Evolutionary conservation across 1,284 basidiomycete species (phyloP).

Genomic region (Malassezia yamatoensis): DNA sequence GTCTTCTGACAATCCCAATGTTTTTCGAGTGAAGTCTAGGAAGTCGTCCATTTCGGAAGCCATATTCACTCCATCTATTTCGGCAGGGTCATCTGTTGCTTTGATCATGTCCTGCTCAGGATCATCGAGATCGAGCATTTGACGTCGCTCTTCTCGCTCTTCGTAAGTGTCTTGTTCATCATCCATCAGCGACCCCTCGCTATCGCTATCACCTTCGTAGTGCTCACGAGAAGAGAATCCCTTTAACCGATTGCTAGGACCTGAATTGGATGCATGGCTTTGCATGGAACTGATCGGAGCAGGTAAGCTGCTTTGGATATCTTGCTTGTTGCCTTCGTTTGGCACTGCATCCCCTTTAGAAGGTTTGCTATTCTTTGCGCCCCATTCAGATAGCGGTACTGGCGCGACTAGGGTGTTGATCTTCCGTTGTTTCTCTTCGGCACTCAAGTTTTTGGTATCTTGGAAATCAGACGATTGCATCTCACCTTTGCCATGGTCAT

Average conservation of each 20-base stretch:
- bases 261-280: not conserved
- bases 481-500: not conserved
- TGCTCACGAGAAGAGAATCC: slow-evolving; percentile 2
- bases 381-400: slow-evolving; percentile 10
- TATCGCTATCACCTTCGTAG: slow-evolving; percentile 14
- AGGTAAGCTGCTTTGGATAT: not conserved
- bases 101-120: not conserved
- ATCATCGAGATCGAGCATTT: slow-evolving; percentile 1
- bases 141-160: slow-evolving; percentile 7
- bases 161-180: slow-evolving; percentile 10
- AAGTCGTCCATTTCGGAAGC: slow-evolving; percentile 15
- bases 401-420: slow-evolving; percentile 5
- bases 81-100: not conserved
- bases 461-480: too few relatives aligned
- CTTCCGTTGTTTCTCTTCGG: not conserved
- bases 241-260: not conserved
- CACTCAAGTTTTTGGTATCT: too few relatives aligned
- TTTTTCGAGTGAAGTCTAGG: slow-evolving; percentile 12
- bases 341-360: too few relatives aligned
- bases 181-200: slow-evolving; percentile 1
- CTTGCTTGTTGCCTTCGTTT: not conserved
- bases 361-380: slow-evolving; percentile 1
- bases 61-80: not conserved
- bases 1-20: slow-evolving; percentile 8
- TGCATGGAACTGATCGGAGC: not conserved